Evolutionary conservation across 2,329 filamentous ascomycete species (phyloP).

Genomic region (Colletotrichum simmondsii): DNA sequence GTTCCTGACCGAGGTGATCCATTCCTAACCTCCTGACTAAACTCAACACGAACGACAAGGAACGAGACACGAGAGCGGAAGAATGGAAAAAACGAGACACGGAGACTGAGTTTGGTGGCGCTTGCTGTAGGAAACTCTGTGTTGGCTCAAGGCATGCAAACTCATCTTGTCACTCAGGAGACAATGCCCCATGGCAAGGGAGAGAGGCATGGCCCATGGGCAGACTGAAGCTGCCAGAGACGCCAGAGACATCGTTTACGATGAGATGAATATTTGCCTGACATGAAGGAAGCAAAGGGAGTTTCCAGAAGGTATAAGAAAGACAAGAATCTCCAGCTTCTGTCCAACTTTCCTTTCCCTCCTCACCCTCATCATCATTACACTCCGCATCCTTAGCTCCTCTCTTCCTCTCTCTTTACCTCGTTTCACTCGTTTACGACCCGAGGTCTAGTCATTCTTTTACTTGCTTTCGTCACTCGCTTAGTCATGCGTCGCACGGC

Average conservation of each 20-base stretch:
- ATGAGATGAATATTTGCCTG: not conserved
- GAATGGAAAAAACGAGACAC: not conserved
- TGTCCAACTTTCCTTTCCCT: conserved; percentile 1
- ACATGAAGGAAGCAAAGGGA: conserved; percentile 1
- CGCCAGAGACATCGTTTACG: not conserved
- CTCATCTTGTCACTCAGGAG: conserved; percentile 26
- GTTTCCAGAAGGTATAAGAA: conserved; percentile 23
- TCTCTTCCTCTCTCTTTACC: conserved; percentile 17
- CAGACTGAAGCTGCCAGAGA: not conserved
- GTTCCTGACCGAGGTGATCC: conserved; percentile 23
- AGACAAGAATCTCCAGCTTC: not conserved
- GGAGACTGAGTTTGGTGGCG: not conserved
- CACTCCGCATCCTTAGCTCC: conserved; percentile 27
- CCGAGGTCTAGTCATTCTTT: conserved; percentile 32
- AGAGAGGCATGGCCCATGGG: not conserved
- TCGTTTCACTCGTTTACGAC: conserved; percentile 33
- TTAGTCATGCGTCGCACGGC: conserved; percentile 22
- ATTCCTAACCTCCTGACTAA: conserved; percentile 28
- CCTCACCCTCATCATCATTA: conserved; percentile 32
- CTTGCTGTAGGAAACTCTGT: not conserved
- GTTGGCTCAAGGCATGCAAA: conserved; percentile 10
- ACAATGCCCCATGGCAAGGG: conserved; percentile 14
- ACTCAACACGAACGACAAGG: not conserved
- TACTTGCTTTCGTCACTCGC: conserved; percentile 29
- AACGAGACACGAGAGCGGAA: not conserved